These are phyloP conservation scores for Trichophyton mentagrophytes DNA, from an alignment of 2,329 filamentous ascomycete species.

Conservation along the genomic window DNA sequence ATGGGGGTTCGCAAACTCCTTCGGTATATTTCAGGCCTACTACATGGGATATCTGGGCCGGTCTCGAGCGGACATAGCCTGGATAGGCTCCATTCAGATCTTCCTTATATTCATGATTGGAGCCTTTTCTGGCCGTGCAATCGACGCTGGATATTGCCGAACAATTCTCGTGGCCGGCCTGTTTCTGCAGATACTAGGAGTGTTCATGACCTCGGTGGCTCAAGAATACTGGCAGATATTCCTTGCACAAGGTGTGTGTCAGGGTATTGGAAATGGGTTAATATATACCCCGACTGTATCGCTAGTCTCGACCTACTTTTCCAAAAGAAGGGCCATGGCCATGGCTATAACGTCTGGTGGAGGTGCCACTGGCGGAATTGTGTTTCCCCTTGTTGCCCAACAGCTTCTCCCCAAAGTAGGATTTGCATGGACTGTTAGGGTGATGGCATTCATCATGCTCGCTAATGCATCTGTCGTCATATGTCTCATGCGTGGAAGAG, in stretches of 20 bases:
- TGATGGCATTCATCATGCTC: conserved; percentile 48
- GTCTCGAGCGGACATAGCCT: conserved; percentile 38
- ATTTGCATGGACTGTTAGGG: conserved; percentile 51
- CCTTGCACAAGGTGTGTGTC: conserved; percentile 43
- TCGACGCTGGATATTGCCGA: conserved; percentile 41
- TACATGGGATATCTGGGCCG: conserved; percentile 34
- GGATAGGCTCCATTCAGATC: conserved; percentile 41
- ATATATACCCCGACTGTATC: conserved; percentile 43
- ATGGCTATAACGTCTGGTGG: conserved; percentile 49
- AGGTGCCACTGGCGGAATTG: conserved; percentile 48
- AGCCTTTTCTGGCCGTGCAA: conserved; percentile 39
- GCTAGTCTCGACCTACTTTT: conserved; percentile 49
- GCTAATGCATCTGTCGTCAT: conserved; percentile 31
- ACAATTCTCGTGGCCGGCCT: conserved; percentile 21
- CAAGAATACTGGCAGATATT: conserved; percentile 39
- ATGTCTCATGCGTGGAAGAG: conserved; percentile 34
- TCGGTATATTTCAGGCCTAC: conserved; percentile 44
- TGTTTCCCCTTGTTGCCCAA: conserved; percentile 48
- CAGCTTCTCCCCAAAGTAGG: conserved; percentile 48
- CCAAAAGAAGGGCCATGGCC: conserved; percentile 43
- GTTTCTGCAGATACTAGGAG: conserved; percentile 35
- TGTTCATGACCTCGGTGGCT: conserved; percentile 40
- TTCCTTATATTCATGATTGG: conserved; percentile 40
- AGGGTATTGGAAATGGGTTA: conserved; percentile 43
- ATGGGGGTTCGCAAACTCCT: conserved; percentile 43